These are phyloP conservation scores for Colletotrichum incanum DNA, from an alignment of 2,329 filamentous ascomycete species.

Conservation along the genomic window DNA sequence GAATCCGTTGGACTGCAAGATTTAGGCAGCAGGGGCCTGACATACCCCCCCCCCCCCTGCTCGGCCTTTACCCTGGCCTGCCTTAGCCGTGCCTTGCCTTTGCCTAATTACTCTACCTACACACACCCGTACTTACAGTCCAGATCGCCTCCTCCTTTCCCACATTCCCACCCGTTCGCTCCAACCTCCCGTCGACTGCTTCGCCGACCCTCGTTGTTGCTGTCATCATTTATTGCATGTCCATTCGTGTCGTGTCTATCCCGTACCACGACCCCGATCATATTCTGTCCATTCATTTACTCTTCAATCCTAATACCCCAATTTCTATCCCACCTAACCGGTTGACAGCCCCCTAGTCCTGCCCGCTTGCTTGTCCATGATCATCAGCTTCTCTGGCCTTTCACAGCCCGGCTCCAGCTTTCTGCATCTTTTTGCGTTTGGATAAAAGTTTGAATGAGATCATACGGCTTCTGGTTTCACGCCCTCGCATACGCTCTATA, in stretches of 20 bases:
- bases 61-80: conserved; percentile 12
- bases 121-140: conserved; percentile 24
- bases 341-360: conserved; percentile 23
- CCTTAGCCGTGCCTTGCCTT: conserved; percentile 20
- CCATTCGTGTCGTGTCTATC: conserved; percentile 36
- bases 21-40: no score
- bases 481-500: conserved; percentile 35
- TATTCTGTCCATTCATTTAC: conserved; percentile 35
- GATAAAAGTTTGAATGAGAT: conserved; percentile 43
- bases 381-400: conserved; percentile 5
- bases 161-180: conserved; percentile 41
- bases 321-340: conserved; percentile 14
- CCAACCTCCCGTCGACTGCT: conserved; percentile 42
- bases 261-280: conserved; percentile 23
- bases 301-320: conserved; percentile 39
- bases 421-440: conserved; percentile 35
- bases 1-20: no score
- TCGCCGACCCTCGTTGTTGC: conserved; percentile 38
- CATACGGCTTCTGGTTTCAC: conserved; percentile 37
- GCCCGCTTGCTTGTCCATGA: conserved; percentile 19
- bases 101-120: not conserved
- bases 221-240: conserved; percentile 41
- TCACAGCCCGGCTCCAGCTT: conserved; percentile 25
- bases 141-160: conserved; percentile 43
- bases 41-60: no score